phyloP scores from a whole-genome alignment of 371 early-diverging fungal species.

The Coemansia sp. region DNA sequence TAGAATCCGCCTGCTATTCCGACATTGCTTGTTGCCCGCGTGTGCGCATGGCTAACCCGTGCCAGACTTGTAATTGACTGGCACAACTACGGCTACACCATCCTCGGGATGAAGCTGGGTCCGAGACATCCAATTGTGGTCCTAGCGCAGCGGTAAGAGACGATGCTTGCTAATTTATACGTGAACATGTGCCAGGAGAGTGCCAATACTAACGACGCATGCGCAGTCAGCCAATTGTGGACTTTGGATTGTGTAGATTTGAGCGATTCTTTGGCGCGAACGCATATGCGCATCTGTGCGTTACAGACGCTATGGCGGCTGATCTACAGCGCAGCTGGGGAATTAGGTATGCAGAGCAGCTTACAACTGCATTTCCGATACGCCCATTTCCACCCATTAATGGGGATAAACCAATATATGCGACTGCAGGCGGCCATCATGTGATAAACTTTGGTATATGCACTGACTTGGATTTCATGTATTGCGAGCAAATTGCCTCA shows the following conservation, averaged over 20 bases:
- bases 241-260: constrained; percentile 56
- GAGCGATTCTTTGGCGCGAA: constrained; percentile 69
- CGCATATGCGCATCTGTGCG: constrained; percentile 83
- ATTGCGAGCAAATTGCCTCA: background rate
- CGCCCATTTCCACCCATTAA: background rate
- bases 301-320: constrained; percentile 80
- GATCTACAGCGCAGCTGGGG: constrained; percentile 64
- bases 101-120: constrained; percentile 76
- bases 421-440: background rate
- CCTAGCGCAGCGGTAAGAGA: constrained; percentile 32
- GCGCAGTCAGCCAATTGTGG: no score
- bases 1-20: constrained; percentile 97
- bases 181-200: no score
- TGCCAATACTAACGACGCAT: no score
- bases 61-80: constrained; percentile 87
- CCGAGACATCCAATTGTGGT: constrained; percentile 53
- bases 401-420: constrained; percentile 19
- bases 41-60: constrained; percentile 61
- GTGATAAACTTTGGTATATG: background rate
- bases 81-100: constrained; percentile 95
- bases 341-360: constrained; percentile 51
- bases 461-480: background rate
- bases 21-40: constrained; percentile 73
- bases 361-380: constrained; percentile 22
- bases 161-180: no score